Conservation (phyloP, 495 filamentous ascomycete genomes). For the Lasiosphaeris hirsuta region DNA sequence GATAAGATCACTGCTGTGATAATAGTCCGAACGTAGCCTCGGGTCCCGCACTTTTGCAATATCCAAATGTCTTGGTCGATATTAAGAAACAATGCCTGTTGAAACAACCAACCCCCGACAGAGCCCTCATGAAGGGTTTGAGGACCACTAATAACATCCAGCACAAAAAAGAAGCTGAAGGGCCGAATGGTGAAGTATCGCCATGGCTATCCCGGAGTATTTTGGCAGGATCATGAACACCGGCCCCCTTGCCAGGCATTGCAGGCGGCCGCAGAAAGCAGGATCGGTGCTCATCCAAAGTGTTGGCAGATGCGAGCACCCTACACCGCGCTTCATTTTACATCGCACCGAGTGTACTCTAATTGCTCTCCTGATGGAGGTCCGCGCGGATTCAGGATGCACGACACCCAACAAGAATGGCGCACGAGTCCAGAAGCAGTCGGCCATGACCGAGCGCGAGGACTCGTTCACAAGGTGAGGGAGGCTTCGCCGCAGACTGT, state of each 20-base stretch:
- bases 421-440: neutral
- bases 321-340: too few relatives aligned
- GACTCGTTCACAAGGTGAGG: neutral
- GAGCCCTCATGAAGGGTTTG: neutral
- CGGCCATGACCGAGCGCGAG: neutral
- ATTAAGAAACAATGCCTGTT: neutral
- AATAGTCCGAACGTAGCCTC: slow-evolving; percentile 10
- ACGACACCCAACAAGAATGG: neutral
- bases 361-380: too few relatives aligned
- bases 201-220: neutral
- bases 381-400: neutral
- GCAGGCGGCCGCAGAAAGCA: too few relatives aligned
- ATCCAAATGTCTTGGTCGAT: neutral
- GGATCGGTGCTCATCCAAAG: too few relatives aligned
- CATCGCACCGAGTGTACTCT: too few relatives aligned
- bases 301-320: too few relatives aligned
- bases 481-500: slow-evolving; percentile 1
- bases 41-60: neutral
- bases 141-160: neutral
- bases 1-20: slow-evolving; percentile 14
- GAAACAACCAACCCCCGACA: neutral
- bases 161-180: neutral
- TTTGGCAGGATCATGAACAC: neutral
- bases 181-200: neutral
- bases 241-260: neutral